Percentiles rank a stretch among this genome's conserved stretches.
Evolutionary conservation across 768 basidiomycete species (phyloP).

Genomic region (Tephrocybe sp.): DNA sequence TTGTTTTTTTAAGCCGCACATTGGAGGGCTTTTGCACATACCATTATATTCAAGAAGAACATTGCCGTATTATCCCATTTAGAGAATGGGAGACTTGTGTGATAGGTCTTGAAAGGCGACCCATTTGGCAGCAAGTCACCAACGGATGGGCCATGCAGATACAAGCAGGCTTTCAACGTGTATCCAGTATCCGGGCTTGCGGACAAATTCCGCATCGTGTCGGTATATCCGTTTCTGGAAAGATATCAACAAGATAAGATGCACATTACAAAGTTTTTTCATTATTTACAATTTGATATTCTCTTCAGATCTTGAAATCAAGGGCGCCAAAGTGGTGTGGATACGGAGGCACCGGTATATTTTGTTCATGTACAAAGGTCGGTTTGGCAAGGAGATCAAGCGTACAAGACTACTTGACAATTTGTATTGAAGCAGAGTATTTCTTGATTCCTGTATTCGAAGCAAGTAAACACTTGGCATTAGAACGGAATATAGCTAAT

Average conservation of each 20-base stretch:
- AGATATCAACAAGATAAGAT: conserved; percentile 56
- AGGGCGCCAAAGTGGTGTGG: conserved; percentile 4
- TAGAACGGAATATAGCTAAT: conserved; percentile 17
- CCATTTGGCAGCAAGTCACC: conserved; percentile 54
- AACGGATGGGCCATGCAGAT: conserved; percentile 43
- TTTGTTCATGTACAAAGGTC: not conserved
- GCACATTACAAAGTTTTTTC: conserved; percentile 17
- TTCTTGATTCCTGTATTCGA: conserved; percentile 13
- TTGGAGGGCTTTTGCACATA: conserved; percentile 8
- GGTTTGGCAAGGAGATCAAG: conserved; percentile 2
- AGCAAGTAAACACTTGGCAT: conserved; percentile 13
- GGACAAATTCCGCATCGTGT: conserved; percentile 60
- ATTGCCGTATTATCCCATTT: conserved; percentile 17
- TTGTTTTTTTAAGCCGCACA: conserved; percentile 13
- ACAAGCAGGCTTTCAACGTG: conserved; percentile 55
- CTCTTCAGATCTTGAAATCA: conserved; percentile 3
- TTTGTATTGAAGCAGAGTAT: conserved; percentile 9
- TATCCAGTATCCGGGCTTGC: conserved; percentile 63
- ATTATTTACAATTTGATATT: not conserved
- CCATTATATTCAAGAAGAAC: conserved; percentile 13
- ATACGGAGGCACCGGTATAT: conserved; percentile 11
- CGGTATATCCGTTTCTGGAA: conserved; percentile 53
- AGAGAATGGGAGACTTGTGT: conserved; percentile 22
- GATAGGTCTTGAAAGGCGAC: conserved; percentile 18
- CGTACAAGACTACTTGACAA: not conserved